Evolutionary conservation across 306 rosid species (phyloP).

Genomic region (Castanea sativa): DNA sequence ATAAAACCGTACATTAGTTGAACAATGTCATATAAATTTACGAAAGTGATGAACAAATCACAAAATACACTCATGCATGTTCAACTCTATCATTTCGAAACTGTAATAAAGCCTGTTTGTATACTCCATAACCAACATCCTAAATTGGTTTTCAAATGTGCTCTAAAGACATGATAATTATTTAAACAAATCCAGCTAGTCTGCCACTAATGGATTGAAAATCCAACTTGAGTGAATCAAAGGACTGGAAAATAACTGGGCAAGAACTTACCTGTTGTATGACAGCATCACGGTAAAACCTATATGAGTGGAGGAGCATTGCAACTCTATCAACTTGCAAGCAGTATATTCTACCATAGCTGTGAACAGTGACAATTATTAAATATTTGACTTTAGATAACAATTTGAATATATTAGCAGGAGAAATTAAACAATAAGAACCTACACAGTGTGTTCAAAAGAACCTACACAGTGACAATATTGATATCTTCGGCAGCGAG

Average conservation of each 20-base stretch:
- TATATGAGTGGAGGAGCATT: conserved; percentile 85
- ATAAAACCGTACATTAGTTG: no score
- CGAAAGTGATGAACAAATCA: neutral
- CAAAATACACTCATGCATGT: neutral
- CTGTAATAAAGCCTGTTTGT: neutral
- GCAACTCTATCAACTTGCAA: conserved; percentile 94
- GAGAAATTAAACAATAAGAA: conserved; percentile 21
- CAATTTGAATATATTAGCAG: conserved; percentile 11
- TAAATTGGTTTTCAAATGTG: neutral
- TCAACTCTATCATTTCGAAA: neutral
- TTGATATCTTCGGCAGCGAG: conserved; percentile 85
- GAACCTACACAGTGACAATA: conserved; percentile 80
- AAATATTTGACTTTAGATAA: conserved; percentile 16
- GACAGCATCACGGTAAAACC: conserved; percentile 97
- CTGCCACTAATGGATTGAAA: neutral
- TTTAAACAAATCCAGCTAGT: neutral
- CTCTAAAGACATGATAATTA: neutral
- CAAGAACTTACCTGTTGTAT: conserved; percentile 79
- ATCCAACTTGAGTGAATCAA: neutral
- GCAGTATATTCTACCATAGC: conserved; percentile 98
- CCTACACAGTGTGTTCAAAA: conserved; percentile 60
- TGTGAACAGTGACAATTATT: conserved; percentile 31
- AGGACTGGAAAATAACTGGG: neutral
- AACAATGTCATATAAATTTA: neutral
- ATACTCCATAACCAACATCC: neutral